These are phyloP conservation scores for Ophiocordyceps camponoti-leonardi DNA, from an alignment of 2,329 filamentous ascomycete genomes.

Conservation along the genomic window DNA sequence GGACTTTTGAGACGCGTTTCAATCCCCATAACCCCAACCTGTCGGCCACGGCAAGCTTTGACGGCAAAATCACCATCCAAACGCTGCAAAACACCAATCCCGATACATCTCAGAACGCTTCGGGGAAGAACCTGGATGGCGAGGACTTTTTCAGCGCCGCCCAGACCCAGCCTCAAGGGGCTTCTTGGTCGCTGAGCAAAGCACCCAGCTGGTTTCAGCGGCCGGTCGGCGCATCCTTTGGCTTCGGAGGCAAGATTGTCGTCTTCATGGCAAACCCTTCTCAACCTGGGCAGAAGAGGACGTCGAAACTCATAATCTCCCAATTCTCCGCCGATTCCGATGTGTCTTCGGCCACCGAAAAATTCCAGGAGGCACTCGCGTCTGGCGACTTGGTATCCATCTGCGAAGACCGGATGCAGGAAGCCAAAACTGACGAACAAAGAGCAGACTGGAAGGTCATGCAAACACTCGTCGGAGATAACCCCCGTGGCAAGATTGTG, in stretches of 20 bases:
- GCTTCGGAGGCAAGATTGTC: constrained; percentile 86
- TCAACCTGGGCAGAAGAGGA: constrained; percentile 43
- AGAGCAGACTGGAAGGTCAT: constrained; percentile 95
- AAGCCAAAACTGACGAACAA: constrained; percentile 71
- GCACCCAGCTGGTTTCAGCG: constrained; percentile 83
- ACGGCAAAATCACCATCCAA: constrained; percentile 88
- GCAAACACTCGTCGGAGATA: constrained; percentile 68
- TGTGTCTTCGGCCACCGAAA: constrained; percentile 67
- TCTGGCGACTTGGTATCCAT: constrained; percentile 62
- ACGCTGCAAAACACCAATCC: constrained; percentile 88
- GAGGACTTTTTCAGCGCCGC: constrained; percentile 96
- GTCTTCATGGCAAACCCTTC: constrained; percentile 45
- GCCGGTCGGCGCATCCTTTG: constrained; percentile 76
- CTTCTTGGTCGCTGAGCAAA: constrained; percentile 71
- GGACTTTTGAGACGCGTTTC: constrained; percentile 92
- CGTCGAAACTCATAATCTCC: constrained; percentile 68
- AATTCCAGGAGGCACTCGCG: constrained; percentile 70
- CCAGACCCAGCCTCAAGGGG: constrained; percentile 77
- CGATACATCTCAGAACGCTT: constrained; percentile 47
- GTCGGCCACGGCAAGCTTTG: constrained; percentile 89
- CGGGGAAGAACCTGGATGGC: constrained; percentile 59
- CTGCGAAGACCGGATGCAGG: constrained; percentile 60
- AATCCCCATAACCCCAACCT: constrained; percentile 85
- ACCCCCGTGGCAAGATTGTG: constrained; percentile 71
- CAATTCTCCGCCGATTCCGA: constrained; percentile 79